Conservation (phyloP, 176 grass and related monocot species). For the Carex scoparia region DNA sequence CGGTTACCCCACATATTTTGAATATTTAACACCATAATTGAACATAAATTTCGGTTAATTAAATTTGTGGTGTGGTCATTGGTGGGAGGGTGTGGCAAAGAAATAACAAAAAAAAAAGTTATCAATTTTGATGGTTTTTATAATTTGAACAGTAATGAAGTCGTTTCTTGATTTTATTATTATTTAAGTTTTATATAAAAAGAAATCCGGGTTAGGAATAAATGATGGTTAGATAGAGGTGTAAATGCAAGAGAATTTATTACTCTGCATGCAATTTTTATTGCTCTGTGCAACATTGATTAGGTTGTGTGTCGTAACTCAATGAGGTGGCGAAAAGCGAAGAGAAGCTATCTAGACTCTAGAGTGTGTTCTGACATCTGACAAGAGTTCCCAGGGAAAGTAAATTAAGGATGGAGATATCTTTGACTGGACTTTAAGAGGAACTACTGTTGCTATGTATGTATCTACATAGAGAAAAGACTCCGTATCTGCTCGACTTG, state of each 20-base stretch:
- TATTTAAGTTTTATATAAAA: too few species aligned
- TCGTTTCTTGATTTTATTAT: too few species aligned
- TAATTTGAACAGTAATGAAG: too few species aligned
- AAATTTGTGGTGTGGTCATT: too few species aligned
- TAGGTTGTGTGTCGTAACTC: background rate
- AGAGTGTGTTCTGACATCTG: background rate
- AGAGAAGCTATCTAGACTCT: background rate
- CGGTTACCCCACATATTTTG: too few species aligned
- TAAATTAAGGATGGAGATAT: conserved; percentile 1
- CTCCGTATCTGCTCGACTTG: too few species aligned
- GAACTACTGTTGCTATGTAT: background rate
- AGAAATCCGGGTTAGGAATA: too few species aligned
- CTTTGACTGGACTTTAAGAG: background rate
- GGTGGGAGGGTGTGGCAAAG: too few species aligned
- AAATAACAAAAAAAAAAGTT: too few species aligned
- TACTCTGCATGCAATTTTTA: background rate
- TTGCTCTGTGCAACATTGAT: background rate
- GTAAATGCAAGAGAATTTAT: conserved; percentile 10
- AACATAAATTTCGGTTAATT: too few species aligned
- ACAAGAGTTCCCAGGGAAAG: background rate
- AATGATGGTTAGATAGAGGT: background rate
- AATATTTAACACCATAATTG: too few species aligned
- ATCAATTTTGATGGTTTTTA: too few species aligned
- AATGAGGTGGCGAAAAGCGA: background rate
- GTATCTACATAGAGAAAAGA: background rate